phyloP scores from a whole-genome alignment of 768 basidiomycete species.

The Suillus cothurnatus region DNA sequence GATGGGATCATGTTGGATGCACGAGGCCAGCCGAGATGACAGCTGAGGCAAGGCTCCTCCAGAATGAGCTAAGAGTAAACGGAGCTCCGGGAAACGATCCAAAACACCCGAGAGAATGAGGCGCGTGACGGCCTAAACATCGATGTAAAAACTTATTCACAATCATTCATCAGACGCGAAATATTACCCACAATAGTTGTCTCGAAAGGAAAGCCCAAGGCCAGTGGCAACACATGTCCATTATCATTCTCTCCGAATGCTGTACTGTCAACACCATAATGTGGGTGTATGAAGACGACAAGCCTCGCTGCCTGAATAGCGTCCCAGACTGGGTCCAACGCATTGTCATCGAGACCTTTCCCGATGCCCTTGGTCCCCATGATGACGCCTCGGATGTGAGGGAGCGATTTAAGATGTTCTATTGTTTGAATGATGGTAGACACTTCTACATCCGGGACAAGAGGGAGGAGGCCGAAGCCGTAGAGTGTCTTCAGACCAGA shows the following conservation, averaged over 20 bases:
- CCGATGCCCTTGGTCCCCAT: slow-evolving; percentile 82
- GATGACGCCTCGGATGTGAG: slow-evolving; percentile 76
- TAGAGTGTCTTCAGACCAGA: slow-evolving; percentile 65
- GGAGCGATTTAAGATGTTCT: slow-evolving; percentile 60
- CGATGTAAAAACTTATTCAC: not conserved
- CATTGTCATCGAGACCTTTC: slow-evolving; percentile 77
- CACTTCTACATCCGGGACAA: slow-evolving; percentile 66
- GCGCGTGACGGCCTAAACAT: slow-evolving; percentile 63
- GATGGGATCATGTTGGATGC: slow-evolving; percentile 82
- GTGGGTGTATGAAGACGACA: slow-evolving; percentile 84
- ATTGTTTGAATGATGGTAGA: slow-evolving; percentile 63
- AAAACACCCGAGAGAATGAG: slow-evolving; percentile 80
- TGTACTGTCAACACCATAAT: slow-evolving; percentile 77
- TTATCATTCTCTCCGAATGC: slow-evolving; percentile 79
- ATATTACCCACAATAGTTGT: slow-evolving; percentile 71
- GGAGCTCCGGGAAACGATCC: slow-evolving; percentile 76
- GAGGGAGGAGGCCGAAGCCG: slow-evolving; percentile 83
- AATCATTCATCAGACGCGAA: not conserved
- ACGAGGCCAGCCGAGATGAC: slow-evolving; percentile 83
- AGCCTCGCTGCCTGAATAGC: slow-evolving; percentile 69
- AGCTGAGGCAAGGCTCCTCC: slow-evolving; percentile 84
- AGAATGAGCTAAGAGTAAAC: slow-evolving; percentile 83
- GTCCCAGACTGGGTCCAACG: slow-evolving; percentile 81
- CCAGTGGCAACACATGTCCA: slow-evolving; percentile 86
- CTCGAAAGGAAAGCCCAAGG: slow-evolving; percentile 89